Evolutionary conservation across 108 stramenopile genomes (phyloP).

Genomic region (Seminavis robusta): DNA sequence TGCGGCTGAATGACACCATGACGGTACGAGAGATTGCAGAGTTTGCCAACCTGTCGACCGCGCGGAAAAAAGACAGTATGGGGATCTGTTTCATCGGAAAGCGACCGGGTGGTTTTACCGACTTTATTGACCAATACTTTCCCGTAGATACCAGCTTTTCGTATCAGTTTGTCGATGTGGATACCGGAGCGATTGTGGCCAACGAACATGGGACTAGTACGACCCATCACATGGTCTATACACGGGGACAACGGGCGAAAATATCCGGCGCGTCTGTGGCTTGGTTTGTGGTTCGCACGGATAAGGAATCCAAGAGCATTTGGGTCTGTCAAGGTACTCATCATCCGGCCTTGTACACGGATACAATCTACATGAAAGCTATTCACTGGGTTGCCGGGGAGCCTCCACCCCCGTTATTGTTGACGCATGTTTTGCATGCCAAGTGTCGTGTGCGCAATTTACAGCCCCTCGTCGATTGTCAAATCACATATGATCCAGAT

Average conservation of each 20-base stretch:
- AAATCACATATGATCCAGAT: slow-evolving; percentile 17
- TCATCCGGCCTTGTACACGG: slow-evolving; percentile 76
- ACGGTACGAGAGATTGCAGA: slow-evolving; percentile 81
- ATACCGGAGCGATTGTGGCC: slow-evolving; percentile 57
- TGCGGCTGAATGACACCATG: not conserved
- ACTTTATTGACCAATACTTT: slow-evolving; percentile 85
- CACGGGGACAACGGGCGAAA: slow-evolving; percentile 85
- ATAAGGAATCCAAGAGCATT: slow-evolving; percentile 23
- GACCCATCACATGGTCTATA: slow-evolving; percentile 39
- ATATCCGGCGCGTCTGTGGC: slow-evolving; percentile 69
- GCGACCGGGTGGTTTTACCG: slow-evolving; percentile 62
- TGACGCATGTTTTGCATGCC: slow-evolving; percentile 11
- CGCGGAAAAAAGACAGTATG: slow-evolving; percentile 84
- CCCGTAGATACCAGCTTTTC: slow-evolving; percentile 14
- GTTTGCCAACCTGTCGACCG: slow-evolving; percentile 69
- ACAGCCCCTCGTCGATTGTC: slow-evolving; percentile 70
- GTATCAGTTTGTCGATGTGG: slow-evolving; percentile 73
- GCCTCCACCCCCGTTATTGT: slow-evolving; percentile 26
- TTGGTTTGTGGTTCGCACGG: slow-evolving; percentile 73
- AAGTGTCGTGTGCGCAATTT: slow-evolving; percentile 72
- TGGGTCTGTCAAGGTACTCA: slow-evolving; percentile 79
- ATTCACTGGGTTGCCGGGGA: slow-evolving; percentile 67
- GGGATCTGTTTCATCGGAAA: slow-evolving; percentile 98
- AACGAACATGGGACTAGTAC: slow-evolving; percentile 16
- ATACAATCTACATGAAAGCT: slow-evolving; percentile 47